A percentile compares a stretch with the other conserved stretches of the same genome.
Conservation (phyloP, 108 stramenopile genomes). For the Nitzschia sp. region DNA sequence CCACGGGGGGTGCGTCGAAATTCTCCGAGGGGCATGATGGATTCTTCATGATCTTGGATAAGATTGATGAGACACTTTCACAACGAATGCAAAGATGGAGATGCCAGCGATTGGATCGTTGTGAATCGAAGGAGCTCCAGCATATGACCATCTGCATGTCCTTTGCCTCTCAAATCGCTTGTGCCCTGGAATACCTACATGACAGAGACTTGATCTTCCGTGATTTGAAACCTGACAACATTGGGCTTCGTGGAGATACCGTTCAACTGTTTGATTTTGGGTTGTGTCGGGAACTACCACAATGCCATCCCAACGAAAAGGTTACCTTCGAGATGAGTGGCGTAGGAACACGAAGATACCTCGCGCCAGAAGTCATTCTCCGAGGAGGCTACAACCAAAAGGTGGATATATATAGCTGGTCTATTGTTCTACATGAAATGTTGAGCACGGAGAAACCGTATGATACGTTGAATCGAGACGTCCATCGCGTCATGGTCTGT, state of each 20-base stretch:
- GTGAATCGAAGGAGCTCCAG: not conserved
- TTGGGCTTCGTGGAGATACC: conserved; percentile 47
- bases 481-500: conserved; percentile 29
- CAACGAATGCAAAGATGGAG: conserved; percentile 47
- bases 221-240: conserved; percentile 71
- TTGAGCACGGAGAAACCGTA: conserved; percentile 49
- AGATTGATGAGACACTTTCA: conserved; percentile 53
- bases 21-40: conserved; percentile 36
- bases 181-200: conserved; percentile 69
- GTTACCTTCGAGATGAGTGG: conserved; percentile 52
- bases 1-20: conserved; percentile 38
- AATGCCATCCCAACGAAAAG: conserved; percentile 6
- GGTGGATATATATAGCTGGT: conserved; percentile 54
- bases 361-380: conserved; percentile 41
- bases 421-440: conserved; percentile 46
- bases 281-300: conserved; percentile 45
- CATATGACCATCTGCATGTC: conserved; percentile 6
- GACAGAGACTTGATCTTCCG: conserved; percentile 56
- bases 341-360: conserved; percentile 40
- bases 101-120: not conserved
- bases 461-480: conserved; percentile 19
- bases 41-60: conserved; percentile 63
- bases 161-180: conserved; percentile 52
- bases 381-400: conserved; percentile 30
- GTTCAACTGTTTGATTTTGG: conserved; percentile 82